Base-by-base conservation (phyloP, 345 rosid genomes). In the rapeseed (Brassica napus) region DNA sequence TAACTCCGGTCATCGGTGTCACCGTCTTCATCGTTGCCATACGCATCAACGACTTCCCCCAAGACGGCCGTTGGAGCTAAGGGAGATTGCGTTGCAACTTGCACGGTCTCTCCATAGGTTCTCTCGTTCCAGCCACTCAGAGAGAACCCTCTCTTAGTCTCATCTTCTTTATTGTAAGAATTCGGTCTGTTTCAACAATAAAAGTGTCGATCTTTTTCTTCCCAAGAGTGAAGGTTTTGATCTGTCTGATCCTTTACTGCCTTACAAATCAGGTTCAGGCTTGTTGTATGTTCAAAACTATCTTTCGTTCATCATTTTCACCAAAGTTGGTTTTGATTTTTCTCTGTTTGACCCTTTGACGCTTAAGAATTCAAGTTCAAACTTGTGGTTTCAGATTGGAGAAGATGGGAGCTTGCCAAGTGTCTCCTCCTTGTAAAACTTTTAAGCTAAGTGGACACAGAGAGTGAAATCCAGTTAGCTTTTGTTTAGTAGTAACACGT, bases 101-200 rank as follows among this genome's bases (percentile, higher is more conserved):
- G 31, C 31, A 28, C 31, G 70, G 84, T 88, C 90, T 73, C 88
- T 95, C 4, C 88, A 91, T 21, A 86, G 97, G 82, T 37, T 92
- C 59, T 89, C 97, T 89, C 97, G 4, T 95, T 95, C 79, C 86
- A 93, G 88, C 98, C 99, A 32, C 78, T 87, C 39, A 85, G 79
- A 73, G 97, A 91, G 76, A 95, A 93, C 55, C 98, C 97, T 81
- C 86, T 93, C 42, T 88, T 95, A 35, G 99, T 94, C 8, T 93
- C 98, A 16, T 93, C 99, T 77, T 86, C 94, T 77, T 28, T 69
- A 6, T 82, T 97, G 97, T 95, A 78, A 84, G 58, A 37, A 37
- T 47, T 28, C 21, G 12, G 57, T 65, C 54, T 31, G 21, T 12
- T 64, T 16, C 0, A 32, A 16, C 16, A 26, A 14, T 58, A 60